Base-by-base conservation (phyloP, 2,329 filamentous ascomycete species). In the Penicillium freii region DNA sequence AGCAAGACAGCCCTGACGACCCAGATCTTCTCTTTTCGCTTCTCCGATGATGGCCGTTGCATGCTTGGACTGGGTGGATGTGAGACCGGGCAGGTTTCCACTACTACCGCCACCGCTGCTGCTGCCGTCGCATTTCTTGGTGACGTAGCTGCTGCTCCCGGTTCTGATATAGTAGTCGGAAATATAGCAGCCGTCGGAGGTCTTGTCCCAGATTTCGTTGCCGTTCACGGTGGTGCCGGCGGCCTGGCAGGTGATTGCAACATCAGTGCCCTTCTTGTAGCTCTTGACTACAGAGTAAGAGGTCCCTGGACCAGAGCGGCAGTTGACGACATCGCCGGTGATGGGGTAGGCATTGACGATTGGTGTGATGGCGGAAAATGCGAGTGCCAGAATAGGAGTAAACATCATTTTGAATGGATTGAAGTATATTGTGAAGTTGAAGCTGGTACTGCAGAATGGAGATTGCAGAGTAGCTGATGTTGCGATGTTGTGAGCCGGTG, bases 151-250 rank as follows among this genome's bases (percentile, higher is more conserved):
- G 43, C 36, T 51, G 17, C 39, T 57, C 3, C 62, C 60, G n/a
- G 63, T 65, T 40, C 57, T 57, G 33, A 64, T 57, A 42, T 62
- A 64, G 54, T 63, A 62, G 46, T 65, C 62, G 5, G 60, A n/a
- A 23, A 65, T 51, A 17, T 64, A 65, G 52, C 63, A 65, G 51
- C 54, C 63, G 47, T 61, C 62, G 9, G 52, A 39, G 44, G 62
- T 65, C 39, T 64, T 62, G 56, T 64, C 62, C 63, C 63, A 65
- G 33, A 64, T 43, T 31, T 39, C 33, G 27, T 64, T 58, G 25
- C 63, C 63, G 0, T 57, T 57, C 45, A 64, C 8, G 33, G 45
- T 29, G 19, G 51, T 55, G 17, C 60, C 63, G 8, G 54, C 3
- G 0, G 52, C 36, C 25, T 65, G 63, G 51, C 63, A 65, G 38